Base-by-base conservation (phyloP, 176 grass and related monocot genomes). In the Themeda triandra region DNA sequence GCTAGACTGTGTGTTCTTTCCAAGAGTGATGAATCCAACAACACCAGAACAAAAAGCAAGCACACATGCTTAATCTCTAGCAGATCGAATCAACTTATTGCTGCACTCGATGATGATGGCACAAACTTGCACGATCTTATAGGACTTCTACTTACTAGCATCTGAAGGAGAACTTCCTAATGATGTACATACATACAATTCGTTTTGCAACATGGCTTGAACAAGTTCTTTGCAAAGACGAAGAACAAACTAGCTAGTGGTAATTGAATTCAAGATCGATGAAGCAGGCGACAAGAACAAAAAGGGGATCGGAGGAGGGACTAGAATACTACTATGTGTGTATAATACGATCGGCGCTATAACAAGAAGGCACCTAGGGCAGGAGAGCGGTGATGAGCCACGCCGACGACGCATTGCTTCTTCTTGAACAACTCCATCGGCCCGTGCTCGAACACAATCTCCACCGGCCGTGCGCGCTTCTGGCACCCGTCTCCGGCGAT, bases 361-460 rank as follows among this genome's bases (percentile, higher is more conserved):
- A 71, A 65, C 76, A 91, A 67, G 51, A 87, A 36, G 76, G 85
- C 89, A 84, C 81, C 89, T 91, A 91, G 71, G 89, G 77, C 85
- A 71, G 80, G 62, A 40, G 80, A 62, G 18, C 14, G 70, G 63
- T 87, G 69, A 46, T 75, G 85, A 32, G 41, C 63, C 21, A 84
- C 42, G 75, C 85, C 63, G 25, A 84, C 63, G 25, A 84, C 44
- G 76, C 85, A 87, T 58, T 84, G 89, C 76, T 83, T 91, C 89
- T 83, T 91, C 89, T 84, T 84, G 24, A 84, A 56, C 25, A 81
- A 37, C 23, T 69, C 37, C 12, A 56, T n/a, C 17, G 64, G 79
- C 3, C 54, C 80, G 76, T 60, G 62, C 36, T 87, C 77, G 30
- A 69, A 27, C 31, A 31, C 69, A 75, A 68, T 81, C 59, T 84